Evolutionary conservation across 495 filamentous ascomycete genomes (phyloP).

Genomic region (Penicillium paradoxum): DNA sequence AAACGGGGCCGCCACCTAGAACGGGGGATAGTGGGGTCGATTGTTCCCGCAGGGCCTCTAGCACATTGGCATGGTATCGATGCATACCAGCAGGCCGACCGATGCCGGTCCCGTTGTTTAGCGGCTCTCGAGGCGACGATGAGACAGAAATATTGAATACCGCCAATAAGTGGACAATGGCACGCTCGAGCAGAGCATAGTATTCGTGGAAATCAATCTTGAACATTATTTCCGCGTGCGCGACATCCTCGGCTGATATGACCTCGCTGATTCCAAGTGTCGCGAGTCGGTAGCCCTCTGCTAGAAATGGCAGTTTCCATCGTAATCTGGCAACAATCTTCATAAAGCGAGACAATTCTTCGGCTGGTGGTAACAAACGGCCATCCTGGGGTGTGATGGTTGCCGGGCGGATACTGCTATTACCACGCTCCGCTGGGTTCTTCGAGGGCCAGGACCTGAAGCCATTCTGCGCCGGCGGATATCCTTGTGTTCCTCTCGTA

Average conservation of each 20-base stretch:
- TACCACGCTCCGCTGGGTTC: neutral
- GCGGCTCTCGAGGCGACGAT: neutral
- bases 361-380: conserved; percentile 23
- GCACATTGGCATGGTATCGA: conserved; percentile 60
- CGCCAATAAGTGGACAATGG: conserved; percentile 54
- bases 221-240: conserved; percentile 57
- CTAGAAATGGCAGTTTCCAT: conserved; percentile 58
- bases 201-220: conserved; percentile 68
- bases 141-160: conserved; percentile 51
- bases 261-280: conserved; percentile 18
- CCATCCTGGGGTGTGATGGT: conserved; percentile 5
- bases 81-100: conserved; percentile 30
- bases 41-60: conserved; percentile 47
- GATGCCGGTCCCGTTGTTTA: conserved; percentile 6
- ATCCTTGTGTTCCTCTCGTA: conserved; percentile 1
- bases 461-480: neutral
- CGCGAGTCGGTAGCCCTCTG: conserved; percentile 46
- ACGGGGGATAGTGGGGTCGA: conserved; percentile 46
- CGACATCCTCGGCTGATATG: conserved; percentile 15
- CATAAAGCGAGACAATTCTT: conserved; percentile 49
- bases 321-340: conserved; percentile 53
- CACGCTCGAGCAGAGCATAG: conserved; percentile 61
- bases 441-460: neutral
- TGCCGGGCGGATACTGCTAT: conserved; percentile 15
- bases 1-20: conserved; percentile 45